Conservation (phyloP, 352 stramenopile genomes). For the Phytopythium helicoides region DNA sequence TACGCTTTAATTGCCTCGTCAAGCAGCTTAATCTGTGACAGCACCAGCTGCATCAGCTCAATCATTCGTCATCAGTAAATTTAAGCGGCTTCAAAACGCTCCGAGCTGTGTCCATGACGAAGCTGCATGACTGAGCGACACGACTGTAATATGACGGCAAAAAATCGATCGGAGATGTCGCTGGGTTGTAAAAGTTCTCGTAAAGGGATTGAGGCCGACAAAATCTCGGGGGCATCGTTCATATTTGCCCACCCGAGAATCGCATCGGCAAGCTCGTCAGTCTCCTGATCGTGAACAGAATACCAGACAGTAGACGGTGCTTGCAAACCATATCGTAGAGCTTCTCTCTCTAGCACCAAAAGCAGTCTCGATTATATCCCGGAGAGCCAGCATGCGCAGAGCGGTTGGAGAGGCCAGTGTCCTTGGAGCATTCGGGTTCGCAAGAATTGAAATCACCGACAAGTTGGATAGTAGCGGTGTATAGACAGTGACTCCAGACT, state of each 20-base stretch:
- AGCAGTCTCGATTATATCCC: slow-evolving; percentile 28
- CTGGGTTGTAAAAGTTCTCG: slow-evolving; percentile 22
- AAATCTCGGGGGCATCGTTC: slow-evolving; percentile 15
- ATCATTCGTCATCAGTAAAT: slow-evolving; percentile 36
- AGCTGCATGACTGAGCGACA: slow-evolving; percentile 25
- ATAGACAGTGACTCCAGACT: slow-evolving; percentile 64
- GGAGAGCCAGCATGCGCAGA: slow-evolving; percentile 26
- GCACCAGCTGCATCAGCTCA: slow-evolving; percentile 21
- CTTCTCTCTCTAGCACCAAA: slow-evolving; percentile 43
- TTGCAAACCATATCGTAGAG: slow-evolving; percentile 40
- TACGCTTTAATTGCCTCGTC: slow-evolving; percentile 27
- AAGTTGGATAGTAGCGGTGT: slow-evolving; percentile 35
- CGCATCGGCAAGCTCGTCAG: slow-evolving; percentile 56
- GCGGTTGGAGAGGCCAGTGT: slow-evolving; percentile 15
- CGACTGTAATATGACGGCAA: slow-evolving; percentile 40
- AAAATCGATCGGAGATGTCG: slow-evolving; percentile 24
- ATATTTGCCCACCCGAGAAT: slow-evolving; percentile 42
- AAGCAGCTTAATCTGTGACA: slow-evolving; percentile 21
- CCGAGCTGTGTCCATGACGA: slow-evolving; percentile 21
- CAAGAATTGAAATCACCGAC: slow-evolving; percentile 22
- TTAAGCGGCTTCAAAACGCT: slow-evolving; percentile 20
- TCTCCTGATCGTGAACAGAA: slow-evolving; percentile 40
- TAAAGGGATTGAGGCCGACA: slow-evolving; percentile 28
- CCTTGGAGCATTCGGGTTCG: slow-evolving; percentile 6
- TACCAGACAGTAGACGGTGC: slow-evolving; percentile 64